phyloP scores from a whole-genome alignment of 2,329 filamentous ascomycete species.

The Claviceps sorghi region DNA sequence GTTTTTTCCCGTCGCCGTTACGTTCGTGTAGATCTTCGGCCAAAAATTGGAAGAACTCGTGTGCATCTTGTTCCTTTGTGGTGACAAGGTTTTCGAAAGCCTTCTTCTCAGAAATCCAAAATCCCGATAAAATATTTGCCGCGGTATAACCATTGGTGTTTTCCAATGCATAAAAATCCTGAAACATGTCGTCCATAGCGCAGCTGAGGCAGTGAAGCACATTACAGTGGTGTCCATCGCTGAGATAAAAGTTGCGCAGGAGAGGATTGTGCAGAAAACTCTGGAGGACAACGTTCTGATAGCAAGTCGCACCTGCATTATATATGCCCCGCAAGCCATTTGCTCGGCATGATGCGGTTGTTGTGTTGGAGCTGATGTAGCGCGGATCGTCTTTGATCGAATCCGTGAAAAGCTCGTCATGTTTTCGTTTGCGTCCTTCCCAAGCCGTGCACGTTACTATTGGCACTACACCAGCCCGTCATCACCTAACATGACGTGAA shows the following conservation, averaged over 20 bases:
- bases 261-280: constrained; percentile 88
- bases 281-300: constrained; percentile 92
- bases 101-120: constrained; percentile 72
- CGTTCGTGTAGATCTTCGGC: constrained; percentile 81
- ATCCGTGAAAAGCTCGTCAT: constrained; percentile 54
- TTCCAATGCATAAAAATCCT: constrained; percentile 56
- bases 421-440: constrained; percentile 57
- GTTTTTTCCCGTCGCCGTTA: constrained; percentile 55
- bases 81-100: constrained; percentile 65
- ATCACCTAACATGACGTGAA: neutral
- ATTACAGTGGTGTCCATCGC: constrained; percentile 74
- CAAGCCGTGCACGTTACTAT: neutral
- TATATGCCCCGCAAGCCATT: constrained; percentile 85
- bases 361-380: constrained; percentile 66
- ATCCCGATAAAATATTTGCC: constrained; percentile 73
- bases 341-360: constrained; percentile 65
- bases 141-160: constrained; percentile 83
- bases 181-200: constrained; percentile 60
- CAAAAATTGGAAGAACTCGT: constrained; percentile 93
- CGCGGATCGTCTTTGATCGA: constrained; percentile 55
- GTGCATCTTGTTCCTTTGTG: constrained; percentile 90
- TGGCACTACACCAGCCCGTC: neutral
- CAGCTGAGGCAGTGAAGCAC: constrained; percentile 50
- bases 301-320: constrained; percentile 97
- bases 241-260: constrained; percentile 80